phyloP scores from a whole-genome alignment of 2,329 filamentous ascomycete species.

The Arachnomyces sp. region DNA sequence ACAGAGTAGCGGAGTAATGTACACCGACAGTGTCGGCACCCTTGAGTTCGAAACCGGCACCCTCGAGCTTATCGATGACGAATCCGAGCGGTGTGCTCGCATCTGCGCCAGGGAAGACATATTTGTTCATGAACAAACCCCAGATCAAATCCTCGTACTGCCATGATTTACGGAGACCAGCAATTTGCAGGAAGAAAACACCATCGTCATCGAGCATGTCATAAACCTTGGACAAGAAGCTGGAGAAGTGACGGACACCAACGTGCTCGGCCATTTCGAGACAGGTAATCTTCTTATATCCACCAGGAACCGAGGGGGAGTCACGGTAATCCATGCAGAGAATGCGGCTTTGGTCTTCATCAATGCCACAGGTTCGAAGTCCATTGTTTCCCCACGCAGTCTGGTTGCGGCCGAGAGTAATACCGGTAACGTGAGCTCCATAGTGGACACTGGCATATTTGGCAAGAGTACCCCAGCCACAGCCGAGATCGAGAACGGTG shows the following conservation, averaged over 20 bases:
- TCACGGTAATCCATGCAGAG: slow-evolving; percentile 97
- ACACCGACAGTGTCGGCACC: slow-evolving; percentile 86
- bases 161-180: slow-evolving; percentile 88
- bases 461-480: slow-evolving; percentile 94
- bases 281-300: slow-evolving; percentile 92
- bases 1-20: slow-evolving; percentile 92
- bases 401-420: slow-evolving; percentile 93
- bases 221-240: slow-evolving; percentile 78
- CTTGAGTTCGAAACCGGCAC: slow-evolving; percentile 86
- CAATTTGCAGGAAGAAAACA: slow-evolving; percentile 91
- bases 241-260: slow-evolving; percentile 77
- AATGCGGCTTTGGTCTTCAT: slow-evolving; percentile 83
- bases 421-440: slow-evolving; percentile 74
- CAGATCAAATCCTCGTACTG: slow-evolving; percentile 97
- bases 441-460: slow-evolving; percentile 91
- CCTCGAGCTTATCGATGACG: slow-evolving; percentile 77
- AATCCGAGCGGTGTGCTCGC: slow-evolving; percentile 88
- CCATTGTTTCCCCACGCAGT: slow-evolving; percentile 93
- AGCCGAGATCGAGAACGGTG: slow-evolving; percentile 85
- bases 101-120: slow-evolving; percentile 94
- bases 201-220: slow-evolving; percentile 97
- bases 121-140: slow-evolving; percentile 99
- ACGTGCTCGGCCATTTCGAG: slow-evolving; percentile 99
- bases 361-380: slow-evolving; percentile 70
- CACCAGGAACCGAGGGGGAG: slow-evolving; percentile 67